These are phyloP conservation scores for Pseudogymnoascus sp. DNA, from an alignment of 2,329 filamentous ascomycete genomes.

Conservation along the genomic window DNA sequence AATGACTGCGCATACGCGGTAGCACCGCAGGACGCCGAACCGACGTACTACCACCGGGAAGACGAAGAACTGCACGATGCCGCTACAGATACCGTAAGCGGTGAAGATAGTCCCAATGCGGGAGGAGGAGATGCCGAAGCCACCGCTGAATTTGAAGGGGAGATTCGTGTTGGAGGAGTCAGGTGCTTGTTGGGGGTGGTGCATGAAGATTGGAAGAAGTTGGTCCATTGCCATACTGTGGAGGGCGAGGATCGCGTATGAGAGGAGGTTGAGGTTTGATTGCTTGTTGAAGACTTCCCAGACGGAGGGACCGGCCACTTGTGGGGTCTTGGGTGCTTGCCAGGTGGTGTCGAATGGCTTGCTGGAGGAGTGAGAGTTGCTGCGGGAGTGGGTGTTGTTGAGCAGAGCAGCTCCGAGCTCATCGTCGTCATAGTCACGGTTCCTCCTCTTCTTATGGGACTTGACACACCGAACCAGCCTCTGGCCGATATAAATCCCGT, in stretches of 20 bases:
- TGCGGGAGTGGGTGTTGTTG: slow-evolving; percentile 28
- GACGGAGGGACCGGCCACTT: slow-evolving; percentile 34
- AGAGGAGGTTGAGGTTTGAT: slow-evolving; percentile 63
- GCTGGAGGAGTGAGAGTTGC: slow-evolving; percentile 19
- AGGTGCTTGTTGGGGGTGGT: slow-evolving; percentile 55
- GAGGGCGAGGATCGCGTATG: slow-evolving; percentile 73
- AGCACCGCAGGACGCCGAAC: slow-evolving; percentile 68
- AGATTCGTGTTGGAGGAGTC: slow-evolving; percentile 50
- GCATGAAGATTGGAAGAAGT: slow-evolving; percentile 79
- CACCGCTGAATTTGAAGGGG: slow-evolving; percentile 75
- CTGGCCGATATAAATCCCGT: slow-evolving; percentile 65
- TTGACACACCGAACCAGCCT: slow-evolving; percentile 43
- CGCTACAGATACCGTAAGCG: slow-evolving; percentile 69
- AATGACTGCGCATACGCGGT: slow-evolving; percentile 55
- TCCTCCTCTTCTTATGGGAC: slow-evolving; percentile 14
- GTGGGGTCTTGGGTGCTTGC: slow-evolving; percentile 11
- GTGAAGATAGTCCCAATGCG: slow-evolving; percentile 83
- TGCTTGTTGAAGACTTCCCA: slow-evolving; percentile 65
- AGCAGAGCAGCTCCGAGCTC: slow-evolving; percentile 51
- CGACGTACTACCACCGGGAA: slow-evolving; percentile 69
- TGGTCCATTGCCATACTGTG: slow-evolving; percentile 84
- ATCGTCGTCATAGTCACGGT: slow-evolving; percentile 39
- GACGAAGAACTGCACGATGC: slow-evolving; percentile 75
- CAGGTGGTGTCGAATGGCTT: slow-evolving; percentile 17
- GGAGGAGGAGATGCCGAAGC: slow-evolving; percentile 65